Evolutionary conservation across 192 early-diverging fungal species (phyloP), one percentile per base, ranked within the genome.

Genomic region (Linnemannia schmuckeri): DNA sequence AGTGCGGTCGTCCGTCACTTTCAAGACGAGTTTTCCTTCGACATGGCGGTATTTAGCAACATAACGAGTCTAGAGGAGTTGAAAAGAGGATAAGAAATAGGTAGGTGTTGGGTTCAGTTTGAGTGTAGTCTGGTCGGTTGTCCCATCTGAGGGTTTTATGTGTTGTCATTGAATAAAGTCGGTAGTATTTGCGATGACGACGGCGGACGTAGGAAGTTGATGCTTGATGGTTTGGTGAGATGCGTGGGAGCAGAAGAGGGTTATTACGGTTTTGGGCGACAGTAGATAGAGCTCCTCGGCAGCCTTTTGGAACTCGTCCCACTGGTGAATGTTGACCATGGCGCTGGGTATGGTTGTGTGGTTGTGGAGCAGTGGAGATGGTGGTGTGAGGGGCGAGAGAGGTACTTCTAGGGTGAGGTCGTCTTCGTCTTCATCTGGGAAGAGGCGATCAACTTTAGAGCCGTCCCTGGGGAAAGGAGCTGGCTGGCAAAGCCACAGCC

Each of bases 241-340:
- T 33, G 72, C 30, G 30, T 15, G n/a, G n/a, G 46, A 54, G 47
- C 37, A 22, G 15, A 6, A 55, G 30, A n/a, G 24, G 35, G 27
- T 41, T 37, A 77, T 83, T 90, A 95, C 95, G 82, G 78, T 87
- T 55, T 91, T 88, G 30, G 95, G 95, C 8, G 91, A 92, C 35
- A 82, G 55, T 24, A 77, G 46, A 82, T 96, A 96, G 46, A 96
- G 89, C 30, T 95, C 93, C 74, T 96, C 95, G 41, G 91, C 93
- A 22, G 94, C 94, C 72, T 92, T 91, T 88, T 96, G 93, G 79
- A 94, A 96, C 46, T 95, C 92, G 76, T 96, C 94, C 95, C 95
- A 96, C 33, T 81, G 83, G 18, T 90, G 91, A 69, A 96, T 92
- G 88, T 96, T 96, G 57, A 93, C 92, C 94, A 94, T 94, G 41